Evolutionary conservation across 164 flowering plant species (phyloP).

Genomic region (grape (Vitis vinifera)): ASM3070453v1 NC_081821.1:14260501-14261000

Average conservation of each 20-base stretch:
- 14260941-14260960: no score
- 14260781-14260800: background rate
- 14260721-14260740: background rate
- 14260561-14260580: background rate
- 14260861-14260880: no score
- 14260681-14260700: background rate
- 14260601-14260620: background rate
- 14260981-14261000: no score
- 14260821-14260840: no score
- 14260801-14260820: background rate
- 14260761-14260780: background rate
- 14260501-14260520: background rate
- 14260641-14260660: background rate
- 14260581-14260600: background rate
- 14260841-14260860: no score
- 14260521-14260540: background rate
- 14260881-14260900: no score
- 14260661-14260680: background rate
- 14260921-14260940: no score
- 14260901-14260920: no score
- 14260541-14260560: background rate
- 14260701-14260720: background rate
- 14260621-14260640: background rate
- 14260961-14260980: no score
- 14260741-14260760: background rate